A percentile compares a stretch with the other conserved stretches of the same genome.
Conservation (phyloP, 768 basidiomycete genomes). For the Pisolithus microcarpus region DNA sequence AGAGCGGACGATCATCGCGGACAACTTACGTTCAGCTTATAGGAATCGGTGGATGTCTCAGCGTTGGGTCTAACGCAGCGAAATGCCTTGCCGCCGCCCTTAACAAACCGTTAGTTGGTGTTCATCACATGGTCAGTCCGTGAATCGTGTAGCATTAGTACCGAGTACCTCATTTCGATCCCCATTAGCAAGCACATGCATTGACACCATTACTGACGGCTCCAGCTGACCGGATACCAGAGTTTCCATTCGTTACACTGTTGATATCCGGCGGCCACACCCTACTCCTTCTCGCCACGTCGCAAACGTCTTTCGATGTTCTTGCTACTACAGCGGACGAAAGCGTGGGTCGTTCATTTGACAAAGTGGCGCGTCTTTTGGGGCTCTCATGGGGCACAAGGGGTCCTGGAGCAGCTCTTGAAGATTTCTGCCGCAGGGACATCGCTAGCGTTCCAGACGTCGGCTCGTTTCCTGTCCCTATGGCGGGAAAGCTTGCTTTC, state of each 20-base stretch:
- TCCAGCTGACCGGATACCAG: slow-evolving; percentile 34
- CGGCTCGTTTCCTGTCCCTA: slow-evolving; percentile 40
- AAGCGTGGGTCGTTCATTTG: slow-evolving; percentile 73
- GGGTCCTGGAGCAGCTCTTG: slow-evolving; percentile 78
- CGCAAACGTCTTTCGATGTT: slow-evolving; percentile 51
- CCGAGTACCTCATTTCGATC: slow-evolving; percentile 2
- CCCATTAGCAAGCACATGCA: slow-evolving; percentile 82
- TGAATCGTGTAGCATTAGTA: not conserved
- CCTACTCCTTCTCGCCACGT: slow-evolving; percentile 68
- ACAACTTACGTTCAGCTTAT: not conserved
- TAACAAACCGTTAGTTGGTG: slow-evolving; percentile 76
- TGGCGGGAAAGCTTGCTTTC: slow-evolving; percentile 54
- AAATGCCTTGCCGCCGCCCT: slow-evolving; percentile 74
- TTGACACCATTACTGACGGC: slow-evolving; percentile 71
- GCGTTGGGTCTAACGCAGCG: slow-evolving; percentile 75
- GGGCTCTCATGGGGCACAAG: slow-evolving; percentile 52
- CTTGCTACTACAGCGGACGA: slow-evolving; percentile 71
- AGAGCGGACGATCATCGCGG: slow-evolving; percentile 3
- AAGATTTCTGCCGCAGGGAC: slow-evolving; percentile 49
- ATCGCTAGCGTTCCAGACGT: slow-evolving; percentile 23
- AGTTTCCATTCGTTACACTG: slow-evolving; percentile 83
- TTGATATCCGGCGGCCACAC: slow-evolving; percentile 95
- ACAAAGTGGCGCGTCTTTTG: slow-evolving; percentile 73
- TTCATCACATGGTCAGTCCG: slow-evolving; percentile 84
- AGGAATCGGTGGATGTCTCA: slow-evolving; percentile 79